A percentile compares a stretch with the other conserved stretches of the same genome.
Evolutionary conservation across 129 eudicot species (phyloP).

Genomic region (Flaveria ramosissima): DNA sequence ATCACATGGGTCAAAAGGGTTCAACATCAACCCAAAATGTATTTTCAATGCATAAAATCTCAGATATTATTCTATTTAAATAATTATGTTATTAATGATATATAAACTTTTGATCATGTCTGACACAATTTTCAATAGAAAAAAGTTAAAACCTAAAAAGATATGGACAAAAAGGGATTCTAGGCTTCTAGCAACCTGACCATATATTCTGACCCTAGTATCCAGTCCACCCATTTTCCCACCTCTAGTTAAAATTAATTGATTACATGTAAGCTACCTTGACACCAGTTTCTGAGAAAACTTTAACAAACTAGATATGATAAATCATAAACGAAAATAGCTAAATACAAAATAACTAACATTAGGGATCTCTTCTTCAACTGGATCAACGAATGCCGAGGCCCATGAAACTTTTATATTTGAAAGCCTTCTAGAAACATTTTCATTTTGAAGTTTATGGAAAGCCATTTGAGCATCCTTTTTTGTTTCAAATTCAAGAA

Average conservation of each 20-base stretch:
- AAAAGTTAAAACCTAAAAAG: background rate
- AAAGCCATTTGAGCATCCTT: slow-evolving; percentile 70
- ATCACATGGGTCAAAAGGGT: background rate
- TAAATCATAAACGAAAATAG: slow-evolving; percentile 10
- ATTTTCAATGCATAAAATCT: background rate
- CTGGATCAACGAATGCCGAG: slow-evolving; percentile 57
- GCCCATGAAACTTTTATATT: slow-evolving; percentile 73
- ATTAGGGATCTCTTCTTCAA: slow-evolving; percentile 56
- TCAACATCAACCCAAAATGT: background rate
- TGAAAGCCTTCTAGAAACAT: slow-evolving; percentile 38
- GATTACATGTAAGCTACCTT: slow-evolving; percentile 3
- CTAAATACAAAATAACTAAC: slow-evolving; percentile 31
- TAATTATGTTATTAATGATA: background rate
- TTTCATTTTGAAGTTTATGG: slow-evolving; percentile 56
- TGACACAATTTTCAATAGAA: background rate
- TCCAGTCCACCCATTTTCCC: background rate
- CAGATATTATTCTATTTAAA: background rate
- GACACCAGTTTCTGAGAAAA: slow-evolving; percentile 9
- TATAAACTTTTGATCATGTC: background rate
- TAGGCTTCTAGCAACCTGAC: background rate
- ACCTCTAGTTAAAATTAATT: background rate
- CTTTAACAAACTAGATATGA: background rate
- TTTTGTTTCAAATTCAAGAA: slow-evolving; percentile 66
- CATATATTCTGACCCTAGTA: background rate
- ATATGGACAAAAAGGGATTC: background rate